Evolutionary conservation across 805 yeast species (phyloP), one percentile per base, ranked within the genome.

Genomic region (Allodekkera sacchari): DNA sequence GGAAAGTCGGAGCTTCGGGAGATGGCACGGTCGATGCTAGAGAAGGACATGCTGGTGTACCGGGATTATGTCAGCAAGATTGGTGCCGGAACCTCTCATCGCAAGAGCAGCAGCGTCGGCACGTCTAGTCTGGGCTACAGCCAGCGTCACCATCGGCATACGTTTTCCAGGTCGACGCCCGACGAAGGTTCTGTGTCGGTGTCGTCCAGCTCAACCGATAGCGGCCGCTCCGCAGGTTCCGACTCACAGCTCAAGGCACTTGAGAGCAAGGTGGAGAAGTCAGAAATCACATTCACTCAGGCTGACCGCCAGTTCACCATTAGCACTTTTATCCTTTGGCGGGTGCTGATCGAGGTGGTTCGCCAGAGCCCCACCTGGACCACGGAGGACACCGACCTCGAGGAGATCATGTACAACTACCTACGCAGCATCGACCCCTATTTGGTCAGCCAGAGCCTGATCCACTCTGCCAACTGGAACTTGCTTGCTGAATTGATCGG

Each of bases 401-500:
- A 92, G 53, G 97, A 92, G 44, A 88, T 88, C 31, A 94, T 89
- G 18, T 92, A 85, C 61, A 77, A 84, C 11, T 96, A 92, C 54
- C 60, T 92, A 34, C 75, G 83, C 42, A 76, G 88, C 3, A 84
- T 95, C 1, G 96, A 92, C 48, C 95, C 96, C 0, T 61, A 63
- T 22, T 52, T 73, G 13, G 66, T 79, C 4, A 69, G 83, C 6
- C 68, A 78, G 2, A 77, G 84, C 27, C 61, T 77, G 16, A 83
- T 89, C 3, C 71, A 95, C 35, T 77, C 92, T 6, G 85, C 96
- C 0, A 92, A 92, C 52, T 92, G 97, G 97, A 80, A 83, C 47
- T 66, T 88, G 22, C 78, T 92, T 54, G 94, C 97, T 0, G 83
- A 82, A 39, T 62, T 92, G 6, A 57, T 94, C 25, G 98, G 98